Evolutionary conservation across 2,329 filamentous ascomycete genomes (phyloP), one percentile per base, ranked within the genome.

Genomic region (Ustulina deusta): DNA sequence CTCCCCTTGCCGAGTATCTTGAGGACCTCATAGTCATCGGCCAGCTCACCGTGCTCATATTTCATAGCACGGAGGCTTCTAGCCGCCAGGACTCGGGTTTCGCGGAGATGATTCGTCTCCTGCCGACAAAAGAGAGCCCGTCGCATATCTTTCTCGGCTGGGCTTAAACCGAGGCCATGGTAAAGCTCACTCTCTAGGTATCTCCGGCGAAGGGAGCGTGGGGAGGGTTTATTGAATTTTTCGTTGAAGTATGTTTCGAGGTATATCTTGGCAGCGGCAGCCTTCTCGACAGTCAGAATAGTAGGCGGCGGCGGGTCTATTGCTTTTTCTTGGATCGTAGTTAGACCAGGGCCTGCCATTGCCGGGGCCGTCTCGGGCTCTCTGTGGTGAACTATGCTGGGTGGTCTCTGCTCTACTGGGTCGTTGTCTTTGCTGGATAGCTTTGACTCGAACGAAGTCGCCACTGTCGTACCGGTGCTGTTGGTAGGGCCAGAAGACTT

Each of bases 1-100:
- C 94, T 97, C 9, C 96, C 95, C 78, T 96, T 97, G 0, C 96
- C 94, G 5, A 98, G 84, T 20, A 97, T 85, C 72, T 94, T 92
- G 34, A 98, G 81, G 13, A 90, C 85, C 71, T 97, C 91, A 75
- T 95, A 97, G n/a, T 89, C 87, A 9, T 89, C 86, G 25, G 86
- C 49, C 86, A 75, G 83, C 2, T 83, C 83, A 71, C 86, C 84
- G 61, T 82, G 79, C 13, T 78, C 80, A 29, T 82, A 81, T 77
- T 71, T 72, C 6, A 79, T 61, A 2, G 76, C 76, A n/a, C 75
- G 72, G 49, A 79, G 82, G 17, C 86, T 87, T 51, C 85, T 87
- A 11, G 87, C 84, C 74, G 92, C 93, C 74, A 97, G 83, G 0
- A 87, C 87, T 6, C 95, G 88, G 40, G 83, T 85, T 73, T 94